These are phyloP conservation scores for Nitzschia palea DNA, from an alignment of 108 stramenopile species.

Conservation along the genomic window DNA sequence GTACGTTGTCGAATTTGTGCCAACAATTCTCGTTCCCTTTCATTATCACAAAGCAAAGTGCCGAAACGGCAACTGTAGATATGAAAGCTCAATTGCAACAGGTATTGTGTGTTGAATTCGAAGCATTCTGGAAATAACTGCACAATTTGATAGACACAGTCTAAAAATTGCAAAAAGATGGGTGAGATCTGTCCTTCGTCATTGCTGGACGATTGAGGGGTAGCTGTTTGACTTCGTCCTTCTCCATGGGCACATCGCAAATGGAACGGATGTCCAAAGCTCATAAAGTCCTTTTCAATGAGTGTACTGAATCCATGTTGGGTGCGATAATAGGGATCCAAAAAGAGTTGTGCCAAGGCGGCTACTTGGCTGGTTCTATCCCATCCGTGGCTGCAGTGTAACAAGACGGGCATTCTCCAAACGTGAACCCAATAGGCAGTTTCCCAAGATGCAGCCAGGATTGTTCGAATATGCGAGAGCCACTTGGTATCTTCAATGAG, in stretches of 20 bases:
- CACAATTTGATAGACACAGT: conserved; percentile 94
- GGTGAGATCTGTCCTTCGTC: conserved; percentile 92
- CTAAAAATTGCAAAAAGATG: conserved; percentile 97
- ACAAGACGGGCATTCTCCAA: conserved; percentile 84
- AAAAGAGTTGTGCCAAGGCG: conserved; percentile 88
- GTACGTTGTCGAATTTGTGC: conserved; percentile 84
- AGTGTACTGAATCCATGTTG: conserved; percentile 90
- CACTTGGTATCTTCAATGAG: conserved; percentile 92
- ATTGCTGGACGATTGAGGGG: conserved; percentile 4
- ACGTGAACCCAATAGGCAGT: conserved; percentile 87
- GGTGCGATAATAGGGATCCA: conserved; percentile 97
- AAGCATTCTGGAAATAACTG: conserved; percentile 85
- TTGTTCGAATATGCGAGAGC: conserved; percentile 83
- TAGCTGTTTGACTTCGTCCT: conserved; percentile 61
- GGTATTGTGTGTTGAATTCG: conserved; percentile 83
- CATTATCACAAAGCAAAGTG: conserved; percentile 90
- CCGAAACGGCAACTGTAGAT: conserved; percentile 93
- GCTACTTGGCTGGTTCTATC: conserved; percentile 96
- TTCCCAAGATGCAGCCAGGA: conserved; percentile 86
- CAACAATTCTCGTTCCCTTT: conserved; percentile 79
- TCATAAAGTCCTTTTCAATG: conserved; percentile 97
- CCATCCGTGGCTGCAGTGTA: conserved; percentile 99
- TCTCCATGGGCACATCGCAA: conserved; percentile 91
- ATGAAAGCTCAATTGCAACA: conserved; percentile 81
- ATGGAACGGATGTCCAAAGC: conserved; percentile 97